A percentile compares a stretch with the other conserved stretches of the same genome.
Evolutionary conservation across 129 eudicot genomes (phyloP).

Genomic region (Solidago caesia): DNA sequence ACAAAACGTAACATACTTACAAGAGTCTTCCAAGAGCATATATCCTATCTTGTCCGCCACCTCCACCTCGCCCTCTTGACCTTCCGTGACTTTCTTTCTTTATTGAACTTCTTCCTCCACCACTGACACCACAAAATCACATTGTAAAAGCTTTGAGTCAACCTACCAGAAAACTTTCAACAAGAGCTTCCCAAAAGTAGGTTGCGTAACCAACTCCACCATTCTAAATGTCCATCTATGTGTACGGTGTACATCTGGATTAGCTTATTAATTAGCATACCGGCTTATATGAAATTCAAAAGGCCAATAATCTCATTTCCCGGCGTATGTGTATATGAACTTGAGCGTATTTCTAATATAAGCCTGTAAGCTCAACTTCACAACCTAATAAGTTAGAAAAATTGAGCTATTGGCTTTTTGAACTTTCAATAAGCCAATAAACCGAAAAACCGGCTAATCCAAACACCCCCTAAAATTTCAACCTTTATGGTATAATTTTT

Average conservation of each 20-base stretch:
- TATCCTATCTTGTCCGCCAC: slow-evolving; percentile 57
- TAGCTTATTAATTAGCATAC: too few species aligned
- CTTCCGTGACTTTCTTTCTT: slow-evolving; percentile 44
- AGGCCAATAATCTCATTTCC: too few species aligned
- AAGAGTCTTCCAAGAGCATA: slow-evolving; percentile 92
- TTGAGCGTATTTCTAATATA: too few species aligned
- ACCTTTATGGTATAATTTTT: not conserved
- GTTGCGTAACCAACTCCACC: not conserved
- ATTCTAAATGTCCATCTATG: not conserved
- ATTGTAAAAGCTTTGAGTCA: not conserved
- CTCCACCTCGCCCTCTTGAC: slow-evolving; percentile 57
- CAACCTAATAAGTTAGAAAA: too few species aligned
- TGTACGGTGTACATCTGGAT: not conserved
- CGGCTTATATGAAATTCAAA: too few species aligned
- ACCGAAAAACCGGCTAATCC: too few species aligned
- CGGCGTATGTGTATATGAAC: too few species aligned
- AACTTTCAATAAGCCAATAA: too few species aligned
- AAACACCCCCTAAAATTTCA: not conserved
- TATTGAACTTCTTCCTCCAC: slow-evolving; percentile 49
- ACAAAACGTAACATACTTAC: slow-evolving; percentile 43
- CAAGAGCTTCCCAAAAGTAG: not conserved
- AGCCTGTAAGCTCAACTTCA: too few species aligned
- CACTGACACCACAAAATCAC: slow-evolving; percentile 33
- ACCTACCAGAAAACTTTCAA: not conserved
- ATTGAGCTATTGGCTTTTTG: too few species aligned